phyloP scores from a whole-genome alignment of 2,329 filamentous ascomycete species.

The Neonectria sp. region DNA sequence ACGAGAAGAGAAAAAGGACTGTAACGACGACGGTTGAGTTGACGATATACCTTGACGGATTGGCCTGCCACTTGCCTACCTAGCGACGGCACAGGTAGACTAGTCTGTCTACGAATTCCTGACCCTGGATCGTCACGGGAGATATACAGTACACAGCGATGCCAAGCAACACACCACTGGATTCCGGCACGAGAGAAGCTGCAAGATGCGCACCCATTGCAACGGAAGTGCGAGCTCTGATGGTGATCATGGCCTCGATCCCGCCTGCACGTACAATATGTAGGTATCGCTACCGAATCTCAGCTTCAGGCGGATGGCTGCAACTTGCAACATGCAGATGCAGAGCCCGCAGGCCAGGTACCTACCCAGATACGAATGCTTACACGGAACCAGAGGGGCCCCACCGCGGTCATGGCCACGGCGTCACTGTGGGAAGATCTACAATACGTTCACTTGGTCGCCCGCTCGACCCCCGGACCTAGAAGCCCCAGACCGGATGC shows the following conservation, averaged over 20 bases:
- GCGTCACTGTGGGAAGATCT: constrained; percentile 26
- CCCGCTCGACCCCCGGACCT: constrained; percentile 26
- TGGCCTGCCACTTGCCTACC: background rate
- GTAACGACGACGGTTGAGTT: background rate
- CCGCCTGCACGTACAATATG: constrained; percentile 11
- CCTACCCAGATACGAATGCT: constrained; percentile 14
- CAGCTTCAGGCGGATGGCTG: constrained; percentile 28
- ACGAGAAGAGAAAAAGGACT: background rate
- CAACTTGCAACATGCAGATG: constrained; percentile 14
- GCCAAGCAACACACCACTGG: constrained; percentile 8
- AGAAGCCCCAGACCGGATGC: constrained; percentile 30
- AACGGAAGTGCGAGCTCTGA: background rate
- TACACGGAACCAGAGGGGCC: constrained; percentile 10
- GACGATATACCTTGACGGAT: background rate
- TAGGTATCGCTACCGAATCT: constrained; percentile 23
- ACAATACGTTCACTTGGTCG: constrained; percentile 20
- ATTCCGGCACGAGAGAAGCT: background rate
- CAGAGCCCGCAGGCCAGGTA: constrained; percentile 5
- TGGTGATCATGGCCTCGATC: constrained; percentile 12
- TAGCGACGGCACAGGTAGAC: background rate
- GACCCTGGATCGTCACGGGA: background rate
- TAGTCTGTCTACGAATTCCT: background rate
- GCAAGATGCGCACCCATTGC: background rate
- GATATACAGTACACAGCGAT: background rate
- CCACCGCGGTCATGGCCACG: constrained; percentile 6